Percentiles rank a stretch among this genome's conserved stretches.
These are phyloP conservation scores for Zalaria sp. DNA, from an alignment of 2,329 filamentous ascomycete genomes.

Conservation along the genomic window DNA sequence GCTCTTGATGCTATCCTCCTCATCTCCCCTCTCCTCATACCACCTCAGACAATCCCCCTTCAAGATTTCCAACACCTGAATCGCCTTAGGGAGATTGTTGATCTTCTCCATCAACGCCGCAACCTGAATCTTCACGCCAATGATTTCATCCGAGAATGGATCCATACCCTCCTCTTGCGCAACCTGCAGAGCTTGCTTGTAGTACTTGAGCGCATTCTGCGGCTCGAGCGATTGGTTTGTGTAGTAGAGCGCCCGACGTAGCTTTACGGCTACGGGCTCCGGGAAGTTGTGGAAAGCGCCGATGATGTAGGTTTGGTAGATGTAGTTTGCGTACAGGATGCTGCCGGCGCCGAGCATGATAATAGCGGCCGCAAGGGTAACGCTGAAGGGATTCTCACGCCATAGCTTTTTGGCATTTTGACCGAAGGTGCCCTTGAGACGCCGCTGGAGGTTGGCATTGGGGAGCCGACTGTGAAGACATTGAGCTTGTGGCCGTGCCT, in stretches of 20 bases:
- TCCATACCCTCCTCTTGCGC: slow-evolving; percentile 66
- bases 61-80: slow-evolving; percentile 66
- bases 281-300: slow-evolving; percentile 45
- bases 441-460: slow-evolving; percentile 7
- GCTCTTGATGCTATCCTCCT: slow-evolving; percentile 21
- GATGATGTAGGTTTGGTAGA: slow-evolving; percentile 32
- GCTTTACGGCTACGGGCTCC: slow-evolving; percentile 53
- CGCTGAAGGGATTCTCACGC: slow-evolving; percentile 23
- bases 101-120: slow-evolving; percentile 68
- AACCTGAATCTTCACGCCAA: slow-evolving; percentile 77
- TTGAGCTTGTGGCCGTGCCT: slow-evolving; percentile 3
- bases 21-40: slow-evolving; percentile 29
- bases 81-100: slow-evolving; percentile 53
- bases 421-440: slow-evolving; percentile 7
- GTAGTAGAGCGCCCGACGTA: slow-evolving; percentile 78
- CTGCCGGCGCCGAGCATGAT: slow-evolving; percentile 25
- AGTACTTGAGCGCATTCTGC: slow-evolving; percentile 67
- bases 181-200: slow-evolving; percentile 61
- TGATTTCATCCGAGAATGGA: slow-evolving; percentile 77
- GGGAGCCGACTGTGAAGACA: slow-evolving; percentile 10
- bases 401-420: slow-evolving; percentile 19
- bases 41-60: slow-evolving; percentile 49
- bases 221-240: slow-evolving; percentile 64
- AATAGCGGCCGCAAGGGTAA: slow-evolving; percentile 16
- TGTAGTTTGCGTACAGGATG: slow-evolving; percentile 29